These are phyloP conservation scores for Pharnaceum exiguum DNA, from an alignment of 148 eudicot species.

Conservation along the genomic window DNA sequence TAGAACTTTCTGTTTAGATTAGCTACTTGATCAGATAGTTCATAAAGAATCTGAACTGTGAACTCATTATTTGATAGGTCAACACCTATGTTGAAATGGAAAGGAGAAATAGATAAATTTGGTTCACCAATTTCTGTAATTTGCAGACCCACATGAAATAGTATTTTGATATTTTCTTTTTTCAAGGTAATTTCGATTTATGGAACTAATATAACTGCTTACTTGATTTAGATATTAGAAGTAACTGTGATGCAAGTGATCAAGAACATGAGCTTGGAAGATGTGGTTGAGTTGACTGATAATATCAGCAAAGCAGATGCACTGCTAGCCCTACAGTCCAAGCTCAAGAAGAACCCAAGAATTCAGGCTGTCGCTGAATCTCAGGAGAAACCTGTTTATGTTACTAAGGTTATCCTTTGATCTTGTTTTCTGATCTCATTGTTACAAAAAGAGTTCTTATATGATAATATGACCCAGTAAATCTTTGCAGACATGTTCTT, in stretches of 20 bases:
- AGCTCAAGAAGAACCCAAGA: slow-evolving; percentile 75
- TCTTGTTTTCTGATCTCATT: too few species aligned
- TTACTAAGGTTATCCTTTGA: slow-evolving; percentile 53
- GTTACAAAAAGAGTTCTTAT: too few species aligned
- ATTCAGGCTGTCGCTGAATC: slow-evolving; percentile 84
- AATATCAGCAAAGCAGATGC: slow-evolving; percentile 89
- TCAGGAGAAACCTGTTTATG: slow-evolving; percentile 70
- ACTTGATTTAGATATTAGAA: slow-evolving; percentile 65
- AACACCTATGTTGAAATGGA: too few species aligned
- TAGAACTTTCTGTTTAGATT: too few species aligned
- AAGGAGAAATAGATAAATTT: too few species aligned
- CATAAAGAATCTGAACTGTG: too few species aligned
- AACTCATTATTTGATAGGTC: too few species aligned
- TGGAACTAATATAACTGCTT: slow-evolving; percentile 22
- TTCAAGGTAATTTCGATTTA: background rate
- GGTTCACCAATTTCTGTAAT: too few species aligned
- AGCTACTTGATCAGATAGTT: too few species aligned
- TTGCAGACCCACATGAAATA: too few species aligned
- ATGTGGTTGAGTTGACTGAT: slow-evolving; percentile 64
- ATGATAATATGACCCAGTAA: too few species aligned
- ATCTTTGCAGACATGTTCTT: slow-evolving; percentile 64
- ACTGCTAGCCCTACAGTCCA: slow-evolving; percentile 74
- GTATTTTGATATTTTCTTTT: too few species aligned
- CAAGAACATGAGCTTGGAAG: slow-evolving; percentile 58
- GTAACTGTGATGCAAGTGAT: slow-evolving; percentile 73